A percentile compares a stretch with the other conserved stretches of the same genome.
These are phyloP conservation scores for Monosporozyma aerobia DNA, from an alignment of 805 yeast genomes.

Conservation along the genomic window DNA sequence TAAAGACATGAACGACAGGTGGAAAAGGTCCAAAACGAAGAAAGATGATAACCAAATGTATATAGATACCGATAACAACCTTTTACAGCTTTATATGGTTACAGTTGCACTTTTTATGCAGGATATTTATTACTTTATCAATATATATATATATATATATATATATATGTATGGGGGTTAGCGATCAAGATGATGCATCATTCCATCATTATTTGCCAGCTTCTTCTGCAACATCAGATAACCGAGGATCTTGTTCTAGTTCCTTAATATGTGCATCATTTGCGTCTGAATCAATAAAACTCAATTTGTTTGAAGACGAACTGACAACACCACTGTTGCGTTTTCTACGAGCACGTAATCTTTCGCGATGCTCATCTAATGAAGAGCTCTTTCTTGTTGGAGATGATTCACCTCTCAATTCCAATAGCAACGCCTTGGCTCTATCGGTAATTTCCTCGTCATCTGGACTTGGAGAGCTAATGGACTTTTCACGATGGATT, in stretches of 20 bases:
- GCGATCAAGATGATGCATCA: not conserved
- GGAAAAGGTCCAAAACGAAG: not conserved
- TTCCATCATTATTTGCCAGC: not conserved
- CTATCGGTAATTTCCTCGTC: constrained; percentile 33
- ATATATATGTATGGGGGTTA: not conserved
- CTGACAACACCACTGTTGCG: constrained; percentile 8
- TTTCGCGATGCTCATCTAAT: constrained; percentile 23
- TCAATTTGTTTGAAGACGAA: constrained; percentile 9
- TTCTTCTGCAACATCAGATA: not conserved
- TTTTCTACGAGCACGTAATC: constrained; percentile 21
- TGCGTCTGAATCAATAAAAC: constrained; percentile 7
- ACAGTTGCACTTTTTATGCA: not conserved
- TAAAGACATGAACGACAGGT: not conserved
- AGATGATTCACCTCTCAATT: constrained; percentile 38
- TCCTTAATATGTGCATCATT: not conserved
- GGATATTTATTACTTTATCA: not conserved
- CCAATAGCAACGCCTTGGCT: constrained; percentile 56
- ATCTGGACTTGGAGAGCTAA: constrained; percentile 10
- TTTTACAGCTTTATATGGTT: not conserved
- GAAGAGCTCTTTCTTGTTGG: constrained; percentile 18
- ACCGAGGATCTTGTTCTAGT: not conserved
- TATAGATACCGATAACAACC: not conserved
- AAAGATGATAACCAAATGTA: too few species aligned
- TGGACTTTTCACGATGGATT: constrained; percentile 5
- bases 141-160: not conserved